Percentiles rank a stretch among this genome's conserved stretches.
These are phyloP conservation scores for Erysimum cheiri DNA, from an alignment of 441 rosid genomes.

Conservation along the genomic window DNA sequence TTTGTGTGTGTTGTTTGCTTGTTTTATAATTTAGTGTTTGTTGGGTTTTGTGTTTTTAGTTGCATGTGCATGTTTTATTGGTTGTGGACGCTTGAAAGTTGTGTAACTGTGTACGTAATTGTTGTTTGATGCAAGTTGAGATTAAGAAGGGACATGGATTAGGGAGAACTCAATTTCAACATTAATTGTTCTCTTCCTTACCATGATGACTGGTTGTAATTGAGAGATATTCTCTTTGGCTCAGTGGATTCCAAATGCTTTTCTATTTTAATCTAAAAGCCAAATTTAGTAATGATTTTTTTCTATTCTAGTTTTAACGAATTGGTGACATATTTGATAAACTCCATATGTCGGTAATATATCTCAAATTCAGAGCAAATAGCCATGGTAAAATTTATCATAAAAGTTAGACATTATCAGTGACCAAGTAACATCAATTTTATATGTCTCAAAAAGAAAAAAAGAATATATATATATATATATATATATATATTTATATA, in stretches of 20 bases:
- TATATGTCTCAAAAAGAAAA: not conserved
- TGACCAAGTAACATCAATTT: not conserved
- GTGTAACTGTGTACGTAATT: conserved; percentile 4
- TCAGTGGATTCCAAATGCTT: conserved; percentile 5
- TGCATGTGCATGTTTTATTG: conserved; percentile 37
- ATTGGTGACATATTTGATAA: not conserved
- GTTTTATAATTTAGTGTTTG: not conserved
- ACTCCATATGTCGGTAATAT: not conserved
- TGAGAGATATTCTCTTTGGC: conserved; percentile 11
- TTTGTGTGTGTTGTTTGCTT: conserved; percentile 24
- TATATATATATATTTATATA: not conserved
- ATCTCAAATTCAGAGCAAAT: conserved; percentile 5
- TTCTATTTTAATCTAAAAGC: conserved; percentile 14
- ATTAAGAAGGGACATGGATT: conserved; percentile 9
- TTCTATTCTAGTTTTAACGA: not conserved
- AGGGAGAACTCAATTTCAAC: conserved; percentile 2
- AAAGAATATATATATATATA: too few species aligned
- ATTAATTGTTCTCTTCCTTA: not conserved
- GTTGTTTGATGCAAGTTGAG: conserved; percentile 21
- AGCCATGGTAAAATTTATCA: not conserved
- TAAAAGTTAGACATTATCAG: not conserved
- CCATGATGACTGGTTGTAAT: conserved; percentile 9
- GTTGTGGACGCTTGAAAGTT: conserved; percentile 19
- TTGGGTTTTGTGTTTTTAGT: conserved; percentile 24
- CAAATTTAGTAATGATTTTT: not conserved